Percentiles rank a stretch among this genome's conserved stretches.
Evolutionary conservation across 2,329 filamentous ascomycete genomes (phyloP).

Genomic region (Monosporascus ibericus): DNA sequence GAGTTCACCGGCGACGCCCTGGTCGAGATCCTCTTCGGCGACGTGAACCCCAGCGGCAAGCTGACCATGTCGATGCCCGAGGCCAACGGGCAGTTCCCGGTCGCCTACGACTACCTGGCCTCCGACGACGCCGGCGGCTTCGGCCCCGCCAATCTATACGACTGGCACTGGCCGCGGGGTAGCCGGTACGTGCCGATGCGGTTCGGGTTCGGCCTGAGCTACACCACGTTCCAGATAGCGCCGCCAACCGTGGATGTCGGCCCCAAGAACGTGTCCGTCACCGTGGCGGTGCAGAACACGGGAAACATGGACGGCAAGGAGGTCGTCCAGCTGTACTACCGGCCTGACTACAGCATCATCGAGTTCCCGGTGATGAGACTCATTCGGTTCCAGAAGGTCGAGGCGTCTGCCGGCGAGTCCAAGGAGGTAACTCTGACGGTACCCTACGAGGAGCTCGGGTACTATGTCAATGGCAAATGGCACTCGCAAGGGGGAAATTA

Average conservation of each 20-base stretch:
- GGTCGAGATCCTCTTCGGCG: slow-evolving; percentile 56
- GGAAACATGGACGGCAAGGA: slow-evolving; percentile 31
- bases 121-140: slow-evolving; percentile 55
- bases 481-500: slow-evolving; percentile 18
- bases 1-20: slow-evolving; percentile 60
- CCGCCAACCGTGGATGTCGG: too few species aligned
- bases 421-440: slow-evolving; percentile 28
- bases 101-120: slow-evolving; percentile 62
- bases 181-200: slow-evolving; percentile 39
- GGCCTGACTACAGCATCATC: slow-evolving; percentile 33
- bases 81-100: slow-evolving; percentile 39
- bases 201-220: slow-evolving; percentile 62
- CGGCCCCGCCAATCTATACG: slow-evolving; percentile 47
- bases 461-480: slow-evolving; percentile 21
- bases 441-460: slow-evolving; percentile 21
- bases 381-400: slow-evolving; percentile 41
- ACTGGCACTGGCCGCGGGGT: slow-evolving; percentile 35
- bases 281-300: slow-evolving; percentile 35
- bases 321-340: slow-evolving; percentile 32
- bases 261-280: slow-evolving; percentile 26
- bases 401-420: slow-evolving; percentile 32
- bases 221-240: slow-evolving; percentile 55
- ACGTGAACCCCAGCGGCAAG: slow-evolving; percentile 47
- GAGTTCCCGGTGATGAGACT: slow-evolving; percentile 38
- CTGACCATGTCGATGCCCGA: slow-evolving; percentile 41